Evolutionary conservation across 2,329 filamentous ascomycete species (phyloP).

Genomic region (Stagonosporopsis vannaccii): DNA sequence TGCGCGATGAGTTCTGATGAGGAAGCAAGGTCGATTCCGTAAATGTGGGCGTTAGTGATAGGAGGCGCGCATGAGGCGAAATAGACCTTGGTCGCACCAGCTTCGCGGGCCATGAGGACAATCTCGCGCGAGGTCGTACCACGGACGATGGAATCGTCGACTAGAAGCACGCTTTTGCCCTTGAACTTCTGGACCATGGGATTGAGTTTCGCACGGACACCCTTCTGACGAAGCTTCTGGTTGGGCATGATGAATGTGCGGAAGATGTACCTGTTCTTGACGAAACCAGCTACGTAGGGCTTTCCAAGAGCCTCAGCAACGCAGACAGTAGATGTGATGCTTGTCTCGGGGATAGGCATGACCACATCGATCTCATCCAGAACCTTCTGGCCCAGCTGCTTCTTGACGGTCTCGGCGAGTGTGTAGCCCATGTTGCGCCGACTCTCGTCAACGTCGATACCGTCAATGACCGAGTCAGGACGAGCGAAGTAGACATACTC

Average conservation of each 20-base stretch:
- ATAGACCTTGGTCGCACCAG: slow-evolving; percentile 80
- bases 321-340: slow-evolving; percentile 78
- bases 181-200: slow-evolving; percentile 86
- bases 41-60: slow-evolving; percentile 87
- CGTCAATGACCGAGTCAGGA: slow-evolving; percentile 83
- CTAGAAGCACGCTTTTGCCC: slow-evolving; percentile 78
- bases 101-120: slow-evolving; percentile 83
- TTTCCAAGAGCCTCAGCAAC: slow-evolving; percentile 79
- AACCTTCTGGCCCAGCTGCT: slow-evolving; percentile 71
- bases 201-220: slow-evolving; percentile 87
- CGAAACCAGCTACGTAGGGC: slow-evolving; percentile 80
- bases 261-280: slow-evolving; percentile 91
- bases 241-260: slow-evolving; percentile 88
- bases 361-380: slow-evolving; percentile 82
- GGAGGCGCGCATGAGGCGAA: slow-evolving; percentile 84
- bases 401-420: slow-evolving; percentile 75
- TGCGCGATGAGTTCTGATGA: slow-evolving; percentile 75
- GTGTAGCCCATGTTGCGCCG: slow-evolving; percentile 87
- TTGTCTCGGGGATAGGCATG: slow-evolving; percentile 85
- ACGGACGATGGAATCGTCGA: slow-evolving; percentile 90
- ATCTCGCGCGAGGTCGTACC: slow-evolving; percentile 84
- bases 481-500: slow-evolving; percentile 89
- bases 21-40: slow-evolving; percentile 79
- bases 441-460: slow-evolving; percentile 84
- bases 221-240: slow-evolving; percentile 80